Evolutionary conservation across 768 basidiomycete species (phyloP), one percentile per base, ranked within the genome.

Genomic region (Boletus coccyginus): DNA sequence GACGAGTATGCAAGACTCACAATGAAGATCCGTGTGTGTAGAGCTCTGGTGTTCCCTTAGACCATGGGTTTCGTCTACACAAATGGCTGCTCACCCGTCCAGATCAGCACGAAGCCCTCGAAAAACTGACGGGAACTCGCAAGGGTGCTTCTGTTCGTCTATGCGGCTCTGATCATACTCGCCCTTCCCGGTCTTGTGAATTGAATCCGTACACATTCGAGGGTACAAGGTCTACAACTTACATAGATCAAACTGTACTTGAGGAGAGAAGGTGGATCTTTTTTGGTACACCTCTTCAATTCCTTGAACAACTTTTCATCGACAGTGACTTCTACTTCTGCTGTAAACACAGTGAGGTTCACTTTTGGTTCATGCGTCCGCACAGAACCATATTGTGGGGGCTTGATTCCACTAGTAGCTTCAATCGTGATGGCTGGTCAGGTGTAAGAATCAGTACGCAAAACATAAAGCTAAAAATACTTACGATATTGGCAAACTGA

Each of bases 211-310:
- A 31, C 3, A 6, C 21, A 6, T 3, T 35, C 24, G 19, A 24
- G 17, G 14, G 14, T 6, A 53, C 17, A 16, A 32, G 13, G 11
- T 7, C n/a, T n/a, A n/a, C n/a, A 1, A 39, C 36, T 32, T 17
- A 53, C 52, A 31, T 46, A 46, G 13, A 53, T 46, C 52, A 53
- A 24, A 32, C 52, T 53, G 11, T 41, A 46, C 16, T 46, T 21
- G 38, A 53, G 33, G 19, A 13, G 1, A 21, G 27, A n/a, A 1
- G 52, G 45, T 17, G 19, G 45, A 14, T 17, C 1, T 16, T 53
- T 53, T 19, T 46, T 53, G 14, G 39, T 53, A 41, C 36, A 53
- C 14, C 39, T 19, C 2, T 39, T 32, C 19, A 53, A 32, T n/a
- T 47, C 45, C 6, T 21, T 16, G 4, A 16, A 24, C 38, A 46